phyloP scores from a whole-genome alignment of 2,329 filamentous ascomycete genomes.

The Chaetomium sp. region DNA sequence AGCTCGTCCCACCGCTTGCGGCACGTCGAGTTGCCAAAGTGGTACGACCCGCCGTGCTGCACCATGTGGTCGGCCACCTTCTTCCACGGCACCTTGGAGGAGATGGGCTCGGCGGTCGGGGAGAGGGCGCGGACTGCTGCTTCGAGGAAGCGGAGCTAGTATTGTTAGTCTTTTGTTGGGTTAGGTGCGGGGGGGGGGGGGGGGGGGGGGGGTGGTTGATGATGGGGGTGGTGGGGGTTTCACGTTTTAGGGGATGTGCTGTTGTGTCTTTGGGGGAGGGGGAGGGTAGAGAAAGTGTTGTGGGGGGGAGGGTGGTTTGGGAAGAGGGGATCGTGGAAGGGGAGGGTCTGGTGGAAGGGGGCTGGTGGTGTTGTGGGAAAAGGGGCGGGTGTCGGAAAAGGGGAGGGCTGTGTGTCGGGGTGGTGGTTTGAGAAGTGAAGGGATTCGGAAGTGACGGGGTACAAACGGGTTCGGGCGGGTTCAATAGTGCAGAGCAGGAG shows the following conservation, averaged over 20 bases:
- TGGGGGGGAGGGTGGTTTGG: no score
- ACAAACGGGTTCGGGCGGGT: neutral
- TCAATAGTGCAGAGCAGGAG: slow-evolving; percentile 4
- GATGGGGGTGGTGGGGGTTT: neutral
- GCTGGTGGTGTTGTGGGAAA: no score
- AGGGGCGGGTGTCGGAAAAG: no score
- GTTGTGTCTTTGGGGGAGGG: neutral
- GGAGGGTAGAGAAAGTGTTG: no score
- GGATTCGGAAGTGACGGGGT: neutral
- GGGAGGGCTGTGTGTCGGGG: no score
- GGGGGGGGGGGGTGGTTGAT: neutral
- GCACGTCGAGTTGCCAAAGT: slow-evolving; percentile 61
- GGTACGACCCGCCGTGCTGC: slow-evolving; percentile 56
- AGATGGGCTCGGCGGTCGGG: neutral
- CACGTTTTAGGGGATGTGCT: no score
- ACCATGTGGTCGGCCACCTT: slow-evolving; percentile 57
- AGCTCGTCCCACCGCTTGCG: slow-evolving; percentile 60
- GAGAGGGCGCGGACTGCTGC: slow-evolving; percentile 30
- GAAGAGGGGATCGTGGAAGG: no score
- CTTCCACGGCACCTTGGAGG: slow-evolving; percentile 57
- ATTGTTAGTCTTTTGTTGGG: neutral
- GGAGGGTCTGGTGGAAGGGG: no score
- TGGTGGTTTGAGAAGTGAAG: no score
- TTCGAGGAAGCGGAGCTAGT: slow-evolving; percentile 36
- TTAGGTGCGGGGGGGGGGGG: no score